These are phyloP conservation scores for Straminergon stramineum DNA, from an alignment of 225 moss, liverwort and hornwort species.

Conservation along the genomic window DNA sequence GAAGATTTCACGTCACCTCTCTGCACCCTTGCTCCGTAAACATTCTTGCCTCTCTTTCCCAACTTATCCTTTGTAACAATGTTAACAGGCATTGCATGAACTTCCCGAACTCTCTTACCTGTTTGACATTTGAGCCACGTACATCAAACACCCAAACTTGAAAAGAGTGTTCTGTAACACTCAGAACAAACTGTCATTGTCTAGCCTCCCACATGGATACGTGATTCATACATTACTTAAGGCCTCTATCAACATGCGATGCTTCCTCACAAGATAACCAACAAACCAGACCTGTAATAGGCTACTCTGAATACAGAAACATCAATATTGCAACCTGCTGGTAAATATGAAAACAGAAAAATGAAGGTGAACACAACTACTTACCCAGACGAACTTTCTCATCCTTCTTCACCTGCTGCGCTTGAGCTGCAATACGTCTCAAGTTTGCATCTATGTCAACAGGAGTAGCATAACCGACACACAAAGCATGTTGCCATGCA, in stretches of 20 bases:
- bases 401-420: conserved; percentile 37
- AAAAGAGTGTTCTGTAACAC: neutral
- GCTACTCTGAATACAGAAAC: neutral
- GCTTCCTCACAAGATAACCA: neutral
- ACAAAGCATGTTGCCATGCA: conserved; percentile 90
- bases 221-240: neutral
- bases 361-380: neutral
- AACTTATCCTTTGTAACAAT: conserved; percentile 15
- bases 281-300: neutral
- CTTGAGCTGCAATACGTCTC: conserved; percentile 52
- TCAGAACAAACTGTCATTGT: neutral
- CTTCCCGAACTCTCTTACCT: conserved; percentile 35
- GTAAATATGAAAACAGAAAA: neutral
- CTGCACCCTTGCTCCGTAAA: conserved; percentile 3
- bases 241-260: neutral
- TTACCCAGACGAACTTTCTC: conserved; percentile 37
- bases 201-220: neutral
- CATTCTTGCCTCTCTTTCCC: conserved; percentile 18
- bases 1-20: neutral
- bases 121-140: conserved; percentile 1
- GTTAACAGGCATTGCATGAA: conserved; percentile 20
- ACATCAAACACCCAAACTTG: conserved; percentile 6
- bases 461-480: conserved; percentile 58
- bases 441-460: conserved; percentile 34
- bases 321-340: neutral